These are phyloP conservation scores for Fusarium sororula DNA, from an alignment of 2,329 filamentous ascomycete species.

Conservation along the genomic window DNA sequence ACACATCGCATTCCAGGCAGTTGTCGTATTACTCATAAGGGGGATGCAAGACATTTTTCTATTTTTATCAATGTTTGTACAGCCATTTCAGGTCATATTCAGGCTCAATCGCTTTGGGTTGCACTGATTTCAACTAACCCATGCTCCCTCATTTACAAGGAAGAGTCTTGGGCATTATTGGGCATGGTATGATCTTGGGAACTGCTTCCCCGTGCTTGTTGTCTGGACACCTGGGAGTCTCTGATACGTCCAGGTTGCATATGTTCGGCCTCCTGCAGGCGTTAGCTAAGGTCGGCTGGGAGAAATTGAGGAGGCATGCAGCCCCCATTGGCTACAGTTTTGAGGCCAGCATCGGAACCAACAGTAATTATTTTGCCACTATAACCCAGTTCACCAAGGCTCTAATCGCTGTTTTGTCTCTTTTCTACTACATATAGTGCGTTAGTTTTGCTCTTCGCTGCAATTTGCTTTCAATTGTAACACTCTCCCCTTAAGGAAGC, in stretches of 20 bases:
- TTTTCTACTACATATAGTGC: neutral
- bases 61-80: neutral
- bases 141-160: too few species aligned
- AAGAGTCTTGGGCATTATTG: neutral
- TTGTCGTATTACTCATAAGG: fast-evolving
- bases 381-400: fast-evolving
- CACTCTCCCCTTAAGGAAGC: too few species aligned
- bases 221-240: neutral
- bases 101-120: neutral
- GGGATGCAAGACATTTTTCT: fast-evolving
- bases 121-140: neutral
- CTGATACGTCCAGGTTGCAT: neutral
- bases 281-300: neutral
- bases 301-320: fast-evolving
- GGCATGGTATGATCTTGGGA: neutral
- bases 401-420: fast-evolving
- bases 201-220: too few species aligned
- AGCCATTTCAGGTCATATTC: fast-evolving
- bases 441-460: fast-evolving
- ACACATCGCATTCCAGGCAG: fast-evolving
- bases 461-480: too few species aligned
- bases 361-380: neutral
- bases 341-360: slow-evolving; percentile 1
- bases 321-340: fast-evolving
- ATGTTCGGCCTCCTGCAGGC: neutral